Evolutionary conservation across 2,329 filamentous ascomycete genomes (phyloP).

Genomic region (Xylaria sp.): DNA sequence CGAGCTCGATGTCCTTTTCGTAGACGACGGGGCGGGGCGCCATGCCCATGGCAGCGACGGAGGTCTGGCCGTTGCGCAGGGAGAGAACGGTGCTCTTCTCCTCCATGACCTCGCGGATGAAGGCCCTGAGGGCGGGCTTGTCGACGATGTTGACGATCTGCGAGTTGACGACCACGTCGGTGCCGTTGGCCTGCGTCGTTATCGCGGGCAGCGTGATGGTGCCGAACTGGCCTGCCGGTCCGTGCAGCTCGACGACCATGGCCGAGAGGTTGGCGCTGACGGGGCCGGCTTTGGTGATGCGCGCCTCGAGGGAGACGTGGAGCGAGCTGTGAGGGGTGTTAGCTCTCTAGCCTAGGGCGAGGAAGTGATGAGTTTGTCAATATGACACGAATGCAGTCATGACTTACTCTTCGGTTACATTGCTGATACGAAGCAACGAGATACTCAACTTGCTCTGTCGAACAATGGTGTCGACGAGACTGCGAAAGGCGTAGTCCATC

Average conservation of each 20-base stretch:
- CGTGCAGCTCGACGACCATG: slow-evolving; percentile 15
- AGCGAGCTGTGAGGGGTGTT: slow-evolving; percentile 20
- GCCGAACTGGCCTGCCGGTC: slow-evolving; percentile 22
- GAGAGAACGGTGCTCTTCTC: slow-evolving; percentile 12
- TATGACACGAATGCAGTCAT: not conserved
- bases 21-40: slow-evolving; percentile 20
- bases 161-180: slow-evolving; percentile 18
- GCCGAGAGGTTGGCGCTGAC: slow-evolving; percentile 7
- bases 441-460: slow-evolving; percentile 23
- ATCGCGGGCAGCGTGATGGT: slow-evolving; percentile 23
- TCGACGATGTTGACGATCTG: slow-evolving; percentile 26
- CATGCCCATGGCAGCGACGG: slow-evolving; percentile 21
- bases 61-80: slow-evolving; percentile 23
- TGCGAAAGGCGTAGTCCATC: slow-evolving; percentile 25
- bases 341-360: not conserved
- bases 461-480: slow-evolving; percentile 20
- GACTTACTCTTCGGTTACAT: slow-evolving; percentile 29
- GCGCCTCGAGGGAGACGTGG: slow-evolving; percentile 24
- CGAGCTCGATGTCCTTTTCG: slow-evolving; percentile 22
- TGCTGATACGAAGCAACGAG: slow-evolving; percentile 26
- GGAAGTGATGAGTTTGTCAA: not conserved
- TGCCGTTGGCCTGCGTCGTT: slow-evolving; percentile 16
- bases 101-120: slow-evolving; percentile 22
- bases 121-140: slow-evolving; percentile 21
- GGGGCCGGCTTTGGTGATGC: slow-evolving; percentile 22